Percentiles rank a stretch among this genome's conserved stretches.
Conservation (phyloP, 768 basidiomycete genomes). For the Serpula lacrymans region DNA sequence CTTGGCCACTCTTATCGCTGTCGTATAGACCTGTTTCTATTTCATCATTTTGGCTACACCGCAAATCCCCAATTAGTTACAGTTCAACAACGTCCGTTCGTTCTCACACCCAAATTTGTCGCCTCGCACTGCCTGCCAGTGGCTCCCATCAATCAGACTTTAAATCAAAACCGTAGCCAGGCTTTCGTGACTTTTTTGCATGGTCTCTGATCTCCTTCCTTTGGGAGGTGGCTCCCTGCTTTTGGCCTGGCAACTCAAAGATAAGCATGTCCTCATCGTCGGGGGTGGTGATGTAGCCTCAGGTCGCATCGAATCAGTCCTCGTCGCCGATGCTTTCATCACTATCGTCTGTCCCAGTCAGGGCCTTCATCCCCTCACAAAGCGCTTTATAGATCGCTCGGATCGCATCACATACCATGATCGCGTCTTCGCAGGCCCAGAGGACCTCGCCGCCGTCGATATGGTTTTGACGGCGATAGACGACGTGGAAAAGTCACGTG, state of each 20-base stretch:
- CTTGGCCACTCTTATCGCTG: too few relatives aligned
- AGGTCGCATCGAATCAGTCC: conserved; percentile 80
- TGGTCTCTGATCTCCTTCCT: conserved; percentile 11
- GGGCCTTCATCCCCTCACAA: conserved; percentile 63
- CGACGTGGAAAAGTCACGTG: conserved; percentile 64
- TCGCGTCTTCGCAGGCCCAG: conserved; percentile 58
- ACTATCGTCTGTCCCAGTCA: conserved; percentile 70
- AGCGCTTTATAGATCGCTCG: conserved; percentile 43
- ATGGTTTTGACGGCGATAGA: conserved; percentile 96
- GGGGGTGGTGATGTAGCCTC: conserved; percentile 94
- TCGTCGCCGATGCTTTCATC: conserved; percentile 75
- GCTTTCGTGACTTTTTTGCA: too few relatives aligned
- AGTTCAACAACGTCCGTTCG: too few relatives aligned
- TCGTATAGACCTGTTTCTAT: too few relatives aligned
- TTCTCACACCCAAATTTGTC: too few relatives aligned
- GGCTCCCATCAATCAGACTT: too few relatives aligned
- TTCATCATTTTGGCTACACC: too few relatives aligned
- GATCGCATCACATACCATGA: conserved; percentile 63
- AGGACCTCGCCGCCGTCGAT: conserved; percentile 68
- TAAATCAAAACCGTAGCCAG: too few relatives aligned
- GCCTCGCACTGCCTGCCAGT: too few relatives aligned
- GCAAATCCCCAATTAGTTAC: too few relatives aligned
- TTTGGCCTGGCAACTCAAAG: conserved; percentile 89
- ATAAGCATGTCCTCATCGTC: conserved; percentile 82
- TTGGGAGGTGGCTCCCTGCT: conserved; percentile 71